These are phyloP conservation scores for Lentinula sp. DNA, from an alignment of 768 basidiomycete species.

Conservation along the genomic window DNA sequence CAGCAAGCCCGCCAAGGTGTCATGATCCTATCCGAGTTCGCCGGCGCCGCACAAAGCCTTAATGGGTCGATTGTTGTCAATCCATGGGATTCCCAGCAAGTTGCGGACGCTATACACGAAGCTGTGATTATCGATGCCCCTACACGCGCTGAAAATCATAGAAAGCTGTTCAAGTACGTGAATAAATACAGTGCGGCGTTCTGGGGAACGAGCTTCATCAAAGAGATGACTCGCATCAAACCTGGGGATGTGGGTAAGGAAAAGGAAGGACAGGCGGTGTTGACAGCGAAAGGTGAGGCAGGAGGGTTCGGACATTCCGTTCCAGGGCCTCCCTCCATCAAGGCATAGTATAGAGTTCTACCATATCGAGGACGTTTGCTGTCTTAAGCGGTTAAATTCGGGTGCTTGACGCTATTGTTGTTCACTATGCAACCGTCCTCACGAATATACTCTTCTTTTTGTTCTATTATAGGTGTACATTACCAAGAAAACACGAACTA, in stretches of 20 bases:
- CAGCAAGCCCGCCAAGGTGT: slow-evolving; percentile 91
- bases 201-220: slow-evolving; percentile 89
- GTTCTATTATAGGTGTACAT: not conserved
- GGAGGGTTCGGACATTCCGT: slow-evolving; percentile 30
- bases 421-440: not conserved
- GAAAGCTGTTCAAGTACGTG: slow-evolving; percentile 95
- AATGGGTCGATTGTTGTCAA: slow-evolving; percentile 97
- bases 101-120: slow-evolving; percentile 95
- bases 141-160: slow-evolving; percentile 85
- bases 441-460: not conserved
- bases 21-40: slow-evolving; percentile 98
- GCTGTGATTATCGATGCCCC: slow-evolving; percentile 86
- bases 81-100: slow-evolving; percentile 98
- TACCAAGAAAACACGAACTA: not conserved
- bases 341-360: not conserved
- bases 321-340: slow-evolving; percentile 1
- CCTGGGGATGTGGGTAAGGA: slow-evolving; percentile 27
- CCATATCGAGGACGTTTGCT: not conserved
- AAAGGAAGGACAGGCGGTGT: slow-evolving; percentile 28
- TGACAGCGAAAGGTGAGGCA: slow-evolving; percentile 27
- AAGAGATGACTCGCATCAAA: slow-evolving; percentile 68
- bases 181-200: slow-evolving; percentile 91
- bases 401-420: no score
- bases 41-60: slow-evolving; percentile 92
- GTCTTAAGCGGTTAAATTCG: no score